Evolutionary conservation across 805 yeast species (phyloP).

Genomic region (Wickerhamomyces bovis): DNA sequence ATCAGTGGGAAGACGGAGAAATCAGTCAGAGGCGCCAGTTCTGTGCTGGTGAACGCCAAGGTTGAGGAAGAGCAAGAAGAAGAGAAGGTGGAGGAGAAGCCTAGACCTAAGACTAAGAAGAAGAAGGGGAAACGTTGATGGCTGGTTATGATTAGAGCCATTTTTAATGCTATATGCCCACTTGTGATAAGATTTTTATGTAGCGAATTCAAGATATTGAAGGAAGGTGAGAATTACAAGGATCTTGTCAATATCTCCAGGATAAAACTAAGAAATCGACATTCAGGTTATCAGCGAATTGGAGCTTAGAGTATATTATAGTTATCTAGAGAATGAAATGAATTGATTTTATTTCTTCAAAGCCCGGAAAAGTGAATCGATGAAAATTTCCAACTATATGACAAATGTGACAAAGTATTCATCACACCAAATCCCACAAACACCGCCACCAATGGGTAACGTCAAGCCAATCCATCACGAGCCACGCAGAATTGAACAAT

Average conservation of each 20-base stretch:
- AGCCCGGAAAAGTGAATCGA: background rate
- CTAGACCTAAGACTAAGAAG: slow-evolving; percentile 15
- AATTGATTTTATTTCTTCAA: background rate
- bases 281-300: too few species aligned
- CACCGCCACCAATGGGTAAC: slow-evolving; percentile 7
- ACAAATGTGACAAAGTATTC: too few species aligned
- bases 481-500: slow-evolving; percentile 29
- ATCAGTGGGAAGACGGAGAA: background rate
- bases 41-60: slow-evolving; percentile 20
- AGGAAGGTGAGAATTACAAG: too few species aligned
- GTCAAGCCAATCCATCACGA: slow-evolving; percentile 34
- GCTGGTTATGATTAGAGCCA: background rate
- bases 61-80: slow-evolving; percentile 7
- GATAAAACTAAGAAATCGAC: too few species aligned
- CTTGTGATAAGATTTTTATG: background rate
- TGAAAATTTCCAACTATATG: background rate
- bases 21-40: slow-evolving; percentile 19
- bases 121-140: slow-evolving; percentile 21
- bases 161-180: background rate
- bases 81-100: slow-evolving; percentile 4
- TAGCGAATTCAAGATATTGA: background rate
- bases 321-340: too few species aligned
- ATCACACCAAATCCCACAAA: background rate
- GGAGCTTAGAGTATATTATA: too few species aligned
- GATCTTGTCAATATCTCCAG: too few species aligned